Evolutionary conservation across 805 yeast genomes (phyloP).

Genomic region (Saturnispora galanensis): DNA sequence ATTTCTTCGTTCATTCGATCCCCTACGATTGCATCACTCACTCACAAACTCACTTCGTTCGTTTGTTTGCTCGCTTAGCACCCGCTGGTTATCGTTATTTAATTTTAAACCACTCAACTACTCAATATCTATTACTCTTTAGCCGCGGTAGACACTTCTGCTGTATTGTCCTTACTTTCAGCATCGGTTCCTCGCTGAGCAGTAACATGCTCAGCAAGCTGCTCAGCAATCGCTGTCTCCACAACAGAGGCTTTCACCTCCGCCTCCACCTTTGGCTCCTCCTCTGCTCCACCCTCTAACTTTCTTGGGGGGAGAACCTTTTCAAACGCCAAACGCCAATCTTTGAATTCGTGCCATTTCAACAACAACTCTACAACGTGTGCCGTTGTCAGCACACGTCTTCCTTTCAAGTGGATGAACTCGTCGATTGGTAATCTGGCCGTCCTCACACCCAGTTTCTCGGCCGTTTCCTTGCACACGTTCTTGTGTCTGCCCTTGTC

Average conservation of each 20-base stretch:
- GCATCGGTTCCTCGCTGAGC: too few relatives aligned
- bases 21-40: too few relatives aligned
- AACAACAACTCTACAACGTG: constrained; percentile 88
- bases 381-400: constrained; percentile 85
- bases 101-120: too few relatives aligned
- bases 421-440: constrained; percentile 83
- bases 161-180: neutral
- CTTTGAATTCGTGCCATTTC: constrained; percentile 65
- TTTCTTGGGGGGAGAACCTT: constrained; percentile 81
- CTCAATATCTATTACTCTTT: too few relatives aligned
- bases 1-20: too few relatives aligned
- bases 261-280: neutral
- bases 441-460: constrained; percentile 56
- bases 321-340: constrained; percentile 85
- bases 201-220: too few relatives aligned
- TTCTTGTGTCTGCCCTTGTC: constrained; percentile 86
- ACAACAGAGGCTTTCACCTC: neutral
- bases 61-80: too few relatives aligned
- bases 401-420: constrained; percentile 70
- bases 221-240: too few relatives aligned
- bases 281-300: constrained; percentile 18
- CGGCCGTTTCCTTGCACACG: constrained; percentile 75
- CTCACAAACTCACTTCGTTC: too few relatives aligned
- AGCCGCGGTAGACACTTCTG: too few relatives aligned
- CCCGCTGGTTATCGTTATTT: too few relatives aligned